Base-by-base conservation (phyloP, 2,329 filamentous ascomycete genomes). In the Colletotrichum incanum region DNA sequence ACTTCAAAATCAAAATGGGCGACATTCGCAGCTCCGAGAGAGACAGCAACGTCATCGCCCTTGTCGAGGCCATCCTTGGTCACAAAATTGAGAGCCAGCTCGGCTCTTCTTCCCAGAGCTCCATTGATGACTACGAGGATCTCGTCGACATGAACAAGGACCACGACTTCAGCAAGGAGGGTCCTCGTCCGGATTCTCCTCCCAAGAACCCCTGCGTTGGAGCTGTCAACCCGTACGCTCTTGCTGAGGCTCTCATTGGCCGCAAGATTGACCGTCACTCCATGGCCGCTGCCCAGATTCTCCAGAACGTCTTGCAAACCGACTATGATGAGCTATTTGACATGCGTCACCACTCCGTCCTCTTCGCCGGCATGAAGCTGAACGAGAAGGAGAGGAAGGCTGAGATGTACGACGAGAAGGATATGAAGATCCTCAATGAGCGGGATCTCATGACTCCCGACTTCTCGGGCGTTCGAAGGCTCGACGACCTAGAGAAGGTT, bases 261-360 rank as follows among this genome's bases (percentile, higher is more conserved):
- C 81, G 83, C 66, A 81, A 78, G 65, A 78, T 86, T 26, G 81
- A 86, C 74, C 78, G 79, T n/a, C 73, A 76, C 56, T 82, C 81
- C 37, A 76, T 80, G 26, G 76, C 76, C 26, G 76, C 80, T 0
- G 77, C 80, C 28, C 75, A 77, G 18, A 79, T 86, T 67, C 74
- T 86, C 37, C 79, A 82, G 58, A 82, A 83, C 61, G 80, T 84
- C 39, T 79, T 86, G 31, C 83, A 85, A 77, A 85, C 83, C 23
- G 84, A 86, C 76, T 86, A 86, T 66, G 82, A 85, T 59, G 84
- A 86, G 77, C 82, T 86, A 54, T 86, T 86, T 62, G 84, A 86
- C 76, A 77, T 85, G 80, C 83, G 82, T 74, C 81, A 84, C 75
- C 65, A 76, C 63, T 85, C 84, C 26, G 79, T 85, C 28, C 79